Conservation (phyloP, 768 basidiomycete genomes). For the Calocybe gangraenosa region DNA sequence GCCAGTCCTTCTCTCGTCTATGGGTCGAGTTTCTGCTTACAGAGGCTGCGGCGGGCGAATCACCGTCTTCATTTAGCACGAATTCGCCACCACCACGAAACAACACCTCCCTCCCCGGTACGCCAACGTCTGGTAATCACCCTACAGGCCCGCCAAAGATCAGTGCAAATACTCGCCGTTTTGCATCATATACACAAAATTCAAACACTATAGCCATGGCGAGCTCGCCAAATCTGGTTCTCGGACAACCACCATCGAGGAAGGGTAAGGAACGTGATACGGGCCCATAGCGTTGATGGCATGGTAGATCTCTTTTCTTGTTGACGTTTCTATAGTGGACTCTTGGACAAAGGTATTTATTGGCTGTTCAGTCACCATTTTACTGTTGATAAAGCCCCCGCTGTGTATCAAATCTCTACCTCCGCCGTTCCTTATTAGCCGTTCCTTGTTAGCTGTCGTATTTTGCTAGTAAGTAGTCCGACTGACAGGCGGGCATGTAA, state of each 20-base stretch:
- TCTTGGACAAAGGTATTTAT: no score
- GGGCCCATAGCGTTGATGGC: constrained; percentile 3
- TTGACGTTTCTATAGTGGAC: no score
- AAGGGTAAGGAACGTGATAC: constrained; percentile 17
- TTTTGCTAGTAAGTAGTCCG: no score
- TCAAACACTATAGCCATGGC: constrained; percentile 2
- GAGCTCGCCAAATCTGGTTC: constrained; percentile 10
- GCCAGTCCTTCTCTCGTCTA: constrained; percentile 90
- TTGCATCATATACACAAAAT: constrained; percentile 10
- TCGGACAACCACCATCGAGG: constrained; percentile 9
- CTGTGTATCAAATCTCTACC: no score
- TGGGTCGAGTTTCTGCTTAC: constrained; percentile 99
- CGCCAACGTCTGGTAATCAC: constrained; percentile 6
- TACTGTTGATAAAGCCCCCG: no score
- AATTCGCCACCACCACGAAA: constrained; percentile 8
- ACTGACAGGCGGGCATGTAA: no score
- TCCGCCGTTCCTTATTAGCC: no score
- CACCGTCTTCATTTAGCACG: constrained; percentile 17
- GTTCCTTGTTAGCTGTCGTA: no score
- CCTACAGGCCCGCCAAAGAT: background rate
- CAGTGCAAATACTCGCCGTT: constrained; percentile 2
- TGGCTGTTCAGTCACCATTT: no score
- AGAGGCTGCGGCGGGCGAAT: constrained; percentile 61
- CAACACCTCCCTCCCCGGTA: constrained; percentile 10
- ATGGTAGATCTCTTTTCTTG: no score